Evolutionary conservation across 2,329 filamentous ascomycete genomes (phyloP).

Genomic region (Daldinia sp.): DNA sequence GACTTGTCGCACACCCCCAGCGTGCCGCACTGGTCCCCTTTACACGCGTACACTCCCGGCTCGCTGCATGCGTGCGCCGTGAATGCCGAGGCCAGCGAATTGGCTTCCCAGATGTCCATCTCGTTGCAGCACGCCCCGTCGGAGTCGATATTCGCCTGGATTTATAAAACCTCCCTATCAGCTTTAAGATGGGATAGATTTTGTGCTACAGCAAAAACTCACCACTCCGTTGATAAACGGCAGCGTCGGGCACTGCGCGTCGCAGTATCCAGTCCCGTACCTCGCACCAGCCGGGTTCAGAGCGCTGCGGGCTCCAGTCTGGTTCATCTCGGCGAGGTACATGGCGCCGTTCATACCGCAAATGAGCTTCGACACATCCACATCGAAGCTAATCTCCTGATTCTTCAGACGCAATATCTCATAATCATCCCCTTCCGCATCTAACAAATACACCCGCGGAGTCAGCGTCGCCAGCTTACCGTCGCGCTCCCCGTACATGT

Average conservation of each 20-base stretch:
- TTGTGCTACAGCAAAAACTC: conserved; percentile 50
- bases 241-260: conserved; percentile 64
- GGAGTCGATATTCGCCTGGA: conserved; percentile 65
- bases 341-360: conserved; percentile 76
- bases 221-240: conserved; percentile 60
- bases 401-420: conserved; percentile 63
- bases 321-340: conserved; percentile 73
- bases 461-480: conserved; percentile 45
- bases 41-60: conserved; percentile 57
- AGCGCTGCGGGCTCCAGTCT: conserved; percentile 67
- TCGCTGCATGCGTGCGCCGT: conserved; percentile 70
- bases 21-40: conserved; percentile 46
- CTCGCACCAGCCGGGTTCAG: conserved; percentile 68
- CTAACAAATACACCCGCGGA: conserved; percentile 69
- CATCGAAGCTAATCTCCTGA: conserved; percentile 73
- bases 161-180: conserved; percentile 1
- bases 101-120: conserved; percentile 77
- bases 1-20: conserved; percentile 54
- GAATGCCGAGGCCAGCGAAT: conserved; percentile 67
- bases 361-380: conserved; percentile 72
- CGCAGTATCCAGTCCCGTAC: conserved; percentile 72
- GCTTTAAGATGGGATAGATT: no score
- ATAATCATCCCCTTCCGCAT: conserved; percentile 56
- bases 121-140: conserved; percentile 74
- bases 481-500: conserved; percentile 50